Percentiles rank a stretch among this genome's conserved stretches.
Evolutionary conservation across 2,329 filamentous ascomycete species (phyloP).

Genomic region (Leptographium procerum): DNA sequence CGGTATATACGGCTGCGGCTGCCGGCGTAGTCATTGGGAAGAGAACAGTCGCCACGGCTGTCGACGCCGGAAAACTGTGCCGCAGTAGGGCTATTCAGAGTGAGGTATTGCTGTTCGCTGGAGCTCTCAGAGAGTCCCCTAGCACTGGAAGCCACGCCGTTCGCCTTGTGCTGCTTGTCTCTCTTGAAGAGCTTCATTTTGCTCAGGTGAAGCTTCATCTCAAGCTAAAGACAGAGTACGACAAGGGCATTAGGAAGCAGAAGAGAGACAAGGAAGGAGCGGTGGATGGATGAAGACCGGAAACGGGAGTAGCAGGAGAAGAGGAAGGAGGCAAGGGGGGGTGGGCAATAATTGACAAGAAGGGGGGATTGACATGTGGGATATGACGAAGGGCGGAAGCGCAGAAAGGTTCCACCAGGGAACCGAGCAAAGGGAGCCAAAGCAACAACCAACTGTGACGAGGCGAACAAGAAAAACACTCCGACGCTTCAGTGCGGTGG

Average conservation of each 20-base stretch:
- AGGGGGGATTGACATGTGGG: not conserved
- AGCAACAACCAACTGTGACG: not conserved
- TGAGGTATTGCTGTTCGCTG: conserved; percentile 13
- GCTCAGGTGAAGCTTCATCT: conserved; percentile 7
- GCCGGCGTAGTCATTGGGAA: not conserved
- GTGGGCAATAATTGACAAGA: not conserved
- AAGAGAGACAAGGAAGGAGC: not conserved
- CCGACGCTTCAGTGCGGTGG: not conserved
- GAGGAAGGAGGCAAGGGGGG: not conserved
- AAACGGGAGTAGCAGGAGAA: not conserved
- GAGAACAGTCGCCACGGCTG: not conserved
- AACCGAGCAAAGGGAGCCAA: not conserved
- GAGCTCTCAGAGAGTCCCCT: not conserved
- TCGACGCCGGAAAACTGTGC: conserved; percentile 1
- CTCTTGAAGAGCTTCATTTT: conserved; percentile 23
- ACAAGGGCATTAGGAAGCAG: not conserved
- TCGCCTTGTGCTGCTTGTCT: conserved; percentile 20
- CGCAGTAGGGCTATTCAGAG: conserved; percentile 13
- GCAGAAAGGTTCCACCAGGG: not conserved
- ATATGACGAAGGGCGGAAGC: not conserved
- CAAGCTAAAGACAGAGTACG: not conserved
- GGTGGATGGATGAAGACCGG: not conserved
- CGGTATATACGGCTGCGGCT: conserved; percentile 4
- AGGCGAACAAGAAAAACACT: not conserved
- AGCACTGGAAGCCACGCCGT: conserved; percentile 5